phyloP scores from a whole-genome alignment of 2,329 filamentous ascomycete species.

The Laburnicola sp. region DNA sequence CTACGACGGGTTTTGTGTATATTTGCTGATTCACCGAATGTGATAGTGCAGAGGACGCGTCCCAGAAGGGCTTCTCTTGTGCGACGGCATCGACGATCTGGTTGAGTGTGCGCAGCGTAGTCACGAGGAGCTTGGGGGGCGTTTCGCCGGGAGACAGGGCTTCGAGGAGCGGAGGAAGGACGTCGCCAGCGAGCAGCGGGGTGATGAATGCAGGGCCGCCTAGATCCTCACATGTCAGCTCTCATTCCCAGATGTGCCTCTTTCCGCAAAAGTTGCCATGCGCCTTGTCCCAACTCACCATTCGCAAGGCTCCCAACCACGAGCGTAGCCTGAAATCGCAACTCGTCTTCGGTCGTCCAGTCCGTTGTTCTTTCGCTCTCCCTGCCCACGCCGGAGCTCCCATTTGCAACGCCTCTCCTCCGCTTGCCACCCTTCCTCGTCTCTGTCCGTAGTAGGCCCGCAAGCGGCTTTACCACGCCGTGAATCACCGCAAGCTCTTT shows the following conservation, averaged over 20 bases:
- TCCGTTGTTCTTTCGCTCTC: conserved; percentile 32
- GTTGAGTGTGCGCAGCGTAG: conserved; percentile 73
- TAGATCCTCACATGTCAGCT: conserved; percentile 44
- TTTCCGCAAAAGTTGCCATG: background rate
- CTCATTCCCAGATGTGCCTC: background rate
- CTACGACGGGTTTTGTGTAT: conserved; percentile 65
- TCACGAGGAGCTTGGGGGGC: conserved; percentile 67
- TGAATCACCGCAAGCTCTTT: conserved; percentile 77
- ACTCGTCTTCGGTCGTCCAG: conserved; percentile 66
- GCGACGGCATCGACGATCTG: conserved; percentile 69
- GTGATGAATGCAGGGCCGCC: conserved; percentile 78
- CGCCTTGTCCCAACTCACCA: conserved; percentile 59
- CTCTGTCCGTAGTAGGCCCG: conserved; percentile 54
- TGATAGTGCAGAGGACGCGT: conserved; percentile 53
- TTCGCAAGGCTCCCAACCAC: conserved; percentile 83
- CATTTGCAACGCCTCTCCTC: conserved; percentile 52
- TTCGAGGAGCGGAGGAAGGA: conserved; percentile 70
- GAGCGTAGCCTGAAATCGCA: conserved; percentile 77
- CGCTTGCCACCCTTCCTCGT: conserved; percentile 52
- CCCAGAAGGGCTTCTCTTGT: conserved; percentile 56
- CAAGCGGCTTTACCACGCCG: conserved; percentile 68
- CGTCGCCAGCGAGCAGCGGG: conserved; percentile 69
- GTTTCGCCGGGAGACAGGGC: conserved; percentile 68
- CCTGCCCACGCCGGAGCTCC: conserved; percentile 29
- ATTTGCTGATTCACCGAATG: conserved; percentile 49